Conservation (phyloP, 2,329 filamentous ascomycete genomes). For the Aureobasidium zeae region DNA sequence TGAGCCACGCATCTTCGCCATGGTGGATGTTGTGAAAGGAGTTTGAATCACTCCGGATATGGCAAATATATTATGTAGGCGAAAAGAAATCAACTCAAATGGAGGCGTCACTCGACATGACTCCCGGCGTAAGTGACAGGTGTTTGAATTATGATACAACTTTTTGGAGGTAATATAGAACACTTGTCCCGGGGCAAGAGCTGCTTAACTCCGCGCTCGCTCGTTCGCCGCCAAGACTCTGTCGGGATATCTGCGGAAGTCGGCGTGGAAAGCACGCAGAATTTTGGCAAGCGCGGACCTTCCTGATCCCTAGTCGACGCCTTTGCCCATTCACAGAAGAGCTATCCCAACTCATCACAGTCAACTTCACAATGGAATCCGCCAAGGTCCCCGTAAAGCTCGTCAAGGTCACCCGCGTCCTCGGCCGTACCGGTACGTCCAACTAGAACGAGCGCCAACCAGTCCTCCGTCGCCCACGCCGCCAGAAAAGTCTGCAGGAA, state of each 20-base stretch:
- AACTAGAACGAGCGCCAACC: neutral
- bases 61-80: no score
- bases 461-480: slow-evolving; percentile 4
- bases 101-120: slow-evolving; percentile 9
- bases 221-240: slow-evolving; percentile 7
- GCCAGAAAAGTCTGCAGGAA: neutral
- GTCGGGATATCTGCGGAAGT: neutral
- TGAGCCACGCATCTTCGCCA: slow-evolving; percentile 12
- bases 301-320: slow-evolving; percentile 14
- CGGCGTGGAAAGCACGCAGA: neutral
- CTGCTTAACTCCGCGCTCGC: slow-evolving; percentile 9
- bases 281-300: slow-evolving; percentile 1
- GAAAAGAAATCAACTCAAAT: no score
- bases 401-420: slow-evolving; percentile 97
- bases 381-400: slow-evolving; percentile 84
- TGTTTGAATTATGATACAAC: slow-evolving; percentile 4
- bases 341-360: slow-evolving; percentile 15
- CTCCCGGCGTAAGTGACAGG: slow-evolving; percentile 1
- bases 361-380: slow-evolving; percentile 65
- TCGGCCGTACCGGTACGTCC: slow-evolving; percentile 91
- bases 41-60: no score
- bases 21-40: no score
- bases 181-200: slow-evolving; percentile 16
- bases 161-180: slow-evolving; percentile 7
- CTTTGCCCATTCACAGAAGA: slow-evolving; percentile 14